phyloP scores from a whole-genome alignment of 257 asterid genomes.

The Paulownia fortunei region DNA sequence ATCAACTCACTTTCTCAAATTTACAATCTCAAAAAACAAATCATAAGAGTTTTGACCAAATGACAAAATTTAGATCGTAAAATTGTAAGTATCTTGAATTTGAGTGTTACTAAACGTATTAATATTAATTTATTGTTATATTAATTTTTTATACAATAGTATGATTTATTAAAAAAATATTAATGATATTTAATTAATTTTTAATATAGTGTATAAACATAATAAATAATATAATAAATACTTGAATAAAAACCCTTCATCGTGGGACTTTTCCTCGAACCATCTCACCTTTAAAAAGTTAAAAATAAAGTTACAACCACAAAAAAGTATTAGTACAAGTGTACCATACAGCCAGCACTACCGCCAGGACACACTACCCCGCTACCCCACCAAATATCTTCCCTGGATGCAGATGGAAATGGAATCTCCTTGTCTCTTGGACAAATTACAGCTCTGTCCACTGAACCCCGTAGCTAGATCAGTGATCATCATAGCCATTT shows the following conservation, averaged over 20 bases:
- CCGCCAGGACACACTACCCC: neutral
- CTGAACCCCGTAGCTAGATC: neutral
- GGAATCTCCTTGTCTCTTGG: constrained; percentile 26
- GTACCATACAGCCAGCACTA: neutral
- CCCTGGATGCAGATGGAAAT: constrained; percentile 7
- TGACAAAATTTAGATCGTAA: too few species aligned
- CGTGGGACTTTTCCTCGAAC: neutral
- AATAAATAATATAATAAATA: too few species aligned
- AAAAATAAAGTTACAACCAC: neutral
- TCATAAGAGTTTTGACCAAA: too few species aligned
- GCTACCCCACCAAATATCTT: constrained; percentile 16
- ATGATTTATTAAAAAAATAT: too few species aligned
- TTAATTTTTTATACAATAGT: too few species aligned
- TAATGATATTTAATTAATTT: too few species aligned
- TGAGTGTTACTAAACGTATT: too few species aligned
- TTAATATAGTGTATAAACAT: too few species aligned
- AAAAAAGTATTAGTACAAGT: neutral
- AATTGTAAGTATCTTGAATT: too few species aligned
- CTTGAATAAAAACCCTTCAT: neutral
- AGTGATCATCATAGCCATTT: neutral
- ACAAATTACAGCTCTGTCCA: constrained; percentile 20
- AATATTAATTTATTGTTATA: too few species aligned
- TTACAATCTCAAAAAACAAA: too few species aligned
- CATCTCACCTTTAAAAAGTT: neutral
- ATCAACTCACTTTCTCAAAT: too few species aligned